Base-by-base conservation (phyloP, 2,329 filamentous ascomycete species). In the Sphaceloma murrayae region DNA sequence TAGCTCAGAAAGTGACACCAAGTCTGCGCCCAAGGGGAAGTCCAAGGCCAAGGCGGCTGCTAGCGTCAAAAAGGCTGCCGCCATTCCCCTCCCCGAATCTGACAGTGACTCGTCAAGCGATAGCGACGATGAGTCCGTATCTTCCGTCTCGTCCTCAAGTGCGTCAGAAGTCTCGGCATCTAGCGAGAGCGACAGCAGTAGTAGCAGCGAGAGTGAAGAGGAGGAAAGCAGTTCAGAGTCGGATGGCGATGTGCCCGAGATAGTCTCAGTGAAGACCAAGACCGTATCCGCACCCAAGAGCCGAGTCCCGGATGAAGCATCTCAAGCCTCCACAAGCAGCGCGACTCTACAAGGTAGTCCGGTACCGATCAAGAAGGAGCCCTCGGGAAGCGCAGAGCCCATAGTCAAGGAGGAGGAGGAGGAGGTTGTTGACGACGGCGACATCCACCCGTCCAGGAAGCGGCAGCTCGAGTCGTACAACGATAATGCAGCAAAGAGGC, bases 361-460 rank as follows among this genome's bases (percentile, higher is more conserved):
- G 5, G 49, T 45, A 9, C 47, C 51, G 16, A 26, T 34, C 24
- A 48, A 48, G 10, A 39, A 49, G 22, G 48, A 53, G 49, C 29
- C 45, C 43, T 26, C 49, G 49, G 47, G 54, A 49, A 27, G 24
- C 11, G 7, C 24, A 7, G 48, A 48, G 45, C 38, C 49, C 47
- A 34, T 53, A 38, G 56, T 44, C 42, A 54, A 55, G 36, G 49
- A 52, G 29, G 29, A 43, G 3, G 50, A 52, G 29, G 40, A 43
- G 6, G 32, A n/a, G n/a, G n/a, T n/a, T n/a, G n/a, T n/a, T n/a
- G n/a, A 33, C 45, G 64, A 63, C 52, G 27, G 48, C 45, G 66
- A 67, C 62, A 65, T 66, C 57, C 33, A 50, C 44, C 57, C 61
- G 18, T 59, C 59, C 43, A 58, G 58, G 52, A 73, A 73, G 57